A percentile compares a stretch with the other conserved stretches of the same genome.
phyloP scores from a whole-genome alignment of 768 basidiomycete species.

The Terana coerulea region DNA sequence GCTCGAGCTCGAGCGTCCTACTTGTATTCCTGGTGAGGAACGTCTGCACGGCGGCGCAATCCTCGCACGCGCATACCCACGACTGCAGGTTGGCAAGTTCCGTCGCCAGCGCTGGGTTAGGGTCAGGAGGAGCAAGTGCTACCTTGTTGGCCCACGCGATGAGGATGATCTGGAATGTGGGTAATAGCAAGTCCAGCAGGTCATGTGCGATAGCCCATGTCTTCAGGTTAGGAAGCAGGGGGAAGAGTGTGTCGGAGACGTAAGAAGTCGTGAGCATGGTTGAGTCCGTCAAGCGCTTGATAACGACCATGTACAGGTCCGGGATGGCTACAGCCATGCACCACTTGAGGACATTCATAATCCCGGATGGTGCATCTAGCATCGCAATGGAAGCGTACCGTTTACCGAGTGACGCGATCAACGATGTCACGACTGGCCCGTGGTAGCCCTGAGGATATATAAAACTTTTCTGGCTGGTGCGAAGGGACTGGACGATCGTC shows the following conservation, averaged over 20 bases:
- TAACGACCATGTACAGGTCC: background rate
- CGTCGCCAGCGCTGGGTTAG: background rate
- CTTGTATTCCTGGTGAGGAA: constrained; percentile 7
- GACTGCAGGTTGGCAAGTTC: background rate
- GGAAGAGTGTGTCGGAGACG: constrained; percentile 10
- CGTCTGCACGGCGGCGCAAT: constrained; percentile 1
- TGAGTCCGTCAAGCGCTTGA: background rate
- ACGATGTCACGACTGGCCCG: no score
- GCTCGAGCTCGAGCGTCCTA: background rate
- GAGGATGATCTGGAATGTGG: constrained; percentile 12
- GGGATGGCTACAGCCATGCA: no score
- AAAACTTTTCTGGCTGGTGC: no score
- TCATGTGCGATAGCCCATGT: constrained; percentile 5
- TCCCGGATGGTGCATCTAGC: no score
- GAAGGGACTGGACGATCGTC: no score
- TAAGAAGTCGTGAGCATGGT: background rate
- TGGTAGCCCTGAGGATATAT: no score
- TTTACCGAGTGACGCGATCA: no score
- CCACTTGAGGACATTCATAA: no score
- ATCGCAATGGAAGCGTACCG: no score
- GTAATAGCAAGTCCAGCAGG: constrained; percentile 1
- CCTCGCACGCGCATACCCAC: constrained; percentile 11
- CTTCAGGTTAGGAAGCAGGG: constrained; percentile 12
- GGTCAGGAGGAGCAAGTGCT: constrained; percentile 8
- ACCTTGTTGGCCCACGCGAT: constrained; percentile 13